A percentile compares a stretch with the other conserved stretches of the same genome.
Evolutionary conservation across 345 rosid genomes (phyloP).

Genomic region (Salix koriyanagi): DNA sequence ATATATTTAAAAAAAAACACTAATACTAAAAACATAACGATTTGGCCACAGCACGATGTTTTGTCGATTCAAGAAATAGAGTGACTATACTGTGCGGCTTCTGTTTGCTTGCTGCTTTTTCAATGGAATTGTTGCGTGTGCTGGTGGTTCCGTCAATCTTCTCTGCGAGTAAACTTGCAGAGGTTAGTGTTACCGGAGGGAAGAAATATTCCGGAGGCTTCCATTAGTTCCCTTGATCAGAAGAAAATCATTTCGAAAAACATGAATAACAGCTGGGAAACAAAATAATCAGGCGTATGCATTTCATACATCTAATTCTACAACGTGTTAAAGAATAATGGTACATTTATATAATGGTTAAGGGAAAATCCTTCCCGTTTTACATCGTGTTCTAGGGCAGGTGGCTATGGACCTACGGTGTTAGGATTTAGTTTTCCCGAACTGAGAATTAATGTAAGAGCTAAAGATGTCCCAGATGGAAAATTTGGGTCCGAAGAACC

Average conservation of each 20-base stretch:
- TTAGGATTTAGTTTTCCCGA: slow-evolving; percentile 29
- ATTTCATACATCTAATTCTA: background rate
- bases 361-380: background rate
- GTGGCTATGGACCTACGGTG: background rate
- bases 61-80: no score
- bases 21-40: no score
- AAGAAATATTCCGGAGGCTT: background rate
- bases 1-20: no score
- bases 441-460: slow-evolving; percentile 32
- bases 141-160: no score
- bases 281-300: background rate
- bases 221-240: background rate
- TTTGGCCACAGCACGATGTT: no score
- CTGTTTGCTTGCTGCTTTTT: no score
- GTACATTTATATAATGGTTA: background rate
- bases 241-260: background rate
- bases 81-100: no score
- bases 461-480: slow-evolving; percentile 49
- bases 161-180: no score
- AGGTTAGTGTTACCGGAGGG: background rate
- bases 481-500: slow-evolving; percentile 44
- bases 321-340: background rate
- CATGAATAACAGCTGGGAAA: background rate
- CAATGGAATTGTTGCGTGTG: no score
- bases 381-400: slow-evolving; percentile 2